These are phyloP conservation scores for Saccharomycopsis guyanensis DNA, from an alignment of 805 yeast species.

Conservation along the genomic window DNA sequence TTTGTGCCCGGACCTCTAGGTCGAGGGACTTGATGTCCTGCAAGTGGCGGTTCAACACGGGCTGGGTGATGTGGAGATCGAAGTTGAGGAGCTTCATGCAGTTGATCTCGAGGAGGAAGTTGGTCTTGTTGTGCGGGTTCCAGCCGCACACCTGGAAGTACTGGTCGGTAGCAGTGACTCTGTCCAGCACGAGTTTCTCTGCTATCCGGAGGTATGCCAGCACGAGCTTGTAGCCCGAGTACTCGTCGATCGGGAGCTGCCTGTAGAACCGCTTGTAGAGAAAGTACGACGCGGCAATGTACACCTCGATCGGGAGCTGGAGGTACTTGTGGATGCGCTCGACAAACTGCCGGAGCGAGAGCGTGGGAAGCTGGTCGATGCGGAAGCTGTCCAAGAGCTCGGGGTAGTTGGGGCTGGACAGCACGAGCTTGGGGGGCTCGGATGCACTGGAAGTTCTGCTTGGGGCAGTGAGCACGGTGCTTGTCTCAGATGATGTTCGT, in stretches of 20 bases:
- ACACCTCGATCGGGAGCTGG: slow-evolving; percentile 2
- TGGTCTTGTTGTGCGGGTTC: background rate
- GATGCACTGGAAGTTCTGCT: background rate
- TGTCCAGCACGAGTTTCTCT: slow-evolving; percentile 10
- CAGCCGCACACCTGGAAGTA: slow-evolving; percentile 7
- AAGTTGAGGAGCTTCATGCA: slow-evolving; percentile 8
- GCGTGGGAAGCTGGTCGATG: slow-evolving; percentile 1
- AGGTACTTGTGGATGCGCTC: slow-evolving; percentile 9
- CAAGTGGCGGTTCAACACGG: slow-evolving; percentile 5
- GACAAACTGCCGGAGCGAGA: slow-evolving; percentile 8
- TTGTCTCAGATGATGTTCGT: background rate
- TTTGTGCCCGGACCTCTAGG: background rate
- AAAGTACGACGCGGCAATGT: slow-evolving; percentile 11
- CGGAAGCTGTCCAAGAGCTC: slow-evolving; percentile 1
- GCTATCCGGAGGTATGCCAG: slow-evolving; percentile 5
- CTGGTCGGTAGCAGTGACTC: background rate
- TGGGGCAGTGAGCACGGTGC: background rate
- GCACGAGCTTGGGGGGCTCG: background rate
- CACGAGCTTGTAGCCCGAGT: slow-evolving; percentile 7
- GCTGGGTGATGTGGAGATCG: background rate
- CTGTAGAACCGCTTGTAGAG: slow-evolving; percentile 1
- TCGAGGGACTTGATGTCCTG: background rate
- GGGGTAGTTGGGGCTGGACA: background rate
- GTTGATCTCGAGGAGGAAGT: slow-evolving; percentile 4
- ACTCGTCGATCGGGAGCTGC: background rate